Percentiles rank a stretch among this genome's conserved stretches.
These are phyloP conservation scores for Amanita pallidorosea DNA, from an alignment of 768 basidiomycete species.

Conservation along the genomic window DNA sequence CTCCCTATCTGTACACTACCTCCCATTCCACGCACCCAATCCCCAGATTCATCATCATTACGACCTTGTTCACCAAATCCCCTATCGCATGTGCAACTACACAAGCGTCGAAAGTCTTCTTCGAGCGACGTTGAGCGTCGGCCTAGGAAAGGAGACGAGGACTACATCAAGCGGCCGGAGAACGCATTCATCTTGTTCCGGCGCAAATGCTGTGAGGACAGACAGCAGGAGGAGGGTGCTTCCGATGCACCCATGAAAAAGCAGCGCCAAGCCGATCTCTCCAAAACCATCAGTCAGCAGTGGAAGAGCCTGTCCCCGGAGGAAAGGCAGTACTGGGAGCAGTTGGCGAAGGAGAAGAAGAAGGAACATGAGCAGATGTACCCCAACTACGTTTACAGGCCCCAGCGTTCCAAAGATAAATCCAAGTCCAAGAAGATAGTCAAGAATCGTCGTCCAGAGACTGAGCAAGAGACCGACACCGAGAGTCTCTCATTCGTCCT, in stretches of 20 bases:
- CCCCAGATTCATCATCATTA: slow-evolving; percentile 33
- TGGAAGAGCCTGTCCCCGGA: slow-evolving; percentile 61
- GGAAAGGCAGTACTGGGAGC: slow-evolving; percentile 67
- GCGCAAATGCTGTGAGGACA: slow-evolving; percentile 66
- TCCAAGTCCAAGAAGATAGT: slow-evolving; percentile 31
- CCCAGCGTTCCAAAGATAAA: slow-evolving; percentile 51
- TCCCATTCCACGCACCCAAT: slow-evolving; percentile 26
- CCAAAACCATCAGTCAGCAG: slow-evolving; percentile 73
- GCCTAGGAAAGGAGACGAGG: slow-evolving; percentile 67
- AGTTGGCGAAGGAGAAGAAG: slow-evolving; percentile 69
- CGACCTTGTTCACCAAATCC: slow-evolving; percentile 26
- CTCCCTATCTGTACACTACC: slow-evolving; percentile 27
- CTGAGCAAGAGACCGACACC: slow-evolving; percentile 27
- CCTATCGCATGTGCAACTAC: slow-evolving; percentile 14
- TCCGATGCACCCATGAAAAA: slow-evolving; percentile 45
- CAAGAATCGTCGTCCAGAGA: slow-evolving; percentile 19
- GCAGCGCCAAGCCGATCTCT: slow-evolving; percentile 53
- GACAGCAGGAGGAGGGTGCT: slow-evolving; percentile 43
- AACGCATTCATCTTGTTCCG: slow-evolving; percentile 83
- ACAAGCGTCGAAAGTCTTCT: slow-evolving; percentile 44
- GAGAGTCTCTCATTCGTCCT: slow-evolving; percentile 29
- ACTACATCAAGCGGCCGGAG: slow-evolving; percentile 77
- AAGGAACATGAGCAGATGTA: slow-evolving; percentile 68
- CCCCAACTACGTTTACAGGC: slow-evolving; percentile 72
- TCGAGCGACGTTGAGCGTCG: slow-evolving; percentile 42